Conservation (phyloP, 768 basidiomycete genomes). For the Gautieria morchelliformis region DNA sequence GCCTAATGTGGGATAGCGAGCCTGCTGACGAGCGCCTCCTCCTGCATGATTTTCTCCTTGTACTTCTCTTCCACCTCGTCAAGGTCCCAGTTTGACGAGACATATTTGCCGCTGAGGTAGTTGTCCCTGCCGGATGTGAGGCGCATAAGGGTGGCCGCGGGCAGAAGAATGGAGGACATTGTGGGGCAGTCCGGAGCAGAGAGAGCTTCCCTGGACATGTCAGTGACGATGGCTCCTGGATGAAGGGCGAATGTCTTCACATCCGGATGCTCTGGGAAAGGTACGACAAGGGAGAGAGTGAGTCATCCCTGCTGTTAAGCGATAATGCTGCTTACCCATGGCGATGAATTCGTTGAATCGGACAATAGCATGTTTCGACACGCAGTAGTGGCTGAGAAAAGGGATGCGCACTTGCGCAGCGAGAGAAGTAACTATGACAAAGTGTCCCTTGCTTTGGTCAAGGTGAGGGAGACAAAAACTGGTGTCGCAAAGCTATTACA, state of each 20-base stretch:
- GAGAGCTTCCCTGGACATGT: constrained; percentile 5
- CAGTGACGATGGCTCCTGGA: constrained; percentile 11
- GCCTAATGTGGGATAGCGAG: constrained; percentile 1
- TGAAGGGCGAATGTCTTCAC: constrained; percentile 7
- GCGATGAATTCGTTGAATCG: constrained; percentile 5
- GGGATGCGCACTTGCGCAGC: not conserved
- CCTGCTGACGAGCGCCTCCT: constrained; percentile 2
- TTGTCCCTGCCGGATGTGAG: not conserved
- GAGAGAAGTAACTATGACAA: no score
- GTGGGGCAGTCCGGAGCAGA: constrained; percentile 6
- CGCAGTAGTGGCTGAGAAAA: constrained; percentile 4
- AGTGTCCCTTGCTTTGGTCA: no score
- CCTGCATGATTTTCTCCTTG: not conserved
- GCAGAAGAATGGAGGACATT: constrained; percentile 13
- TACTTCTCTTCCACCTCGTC: not conserved
- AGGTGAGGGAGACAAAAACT: no score
- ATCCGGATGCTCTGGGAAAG: not conserved
- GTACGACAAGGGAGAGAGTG: not conserved
- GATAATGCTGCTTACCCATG: constrained; percentile 1
- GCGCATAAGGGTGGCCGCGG: constrained; percentile 11
- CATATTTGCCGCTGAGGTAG: not conserved
- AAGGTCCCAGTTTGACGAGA: constrained; percentile 3
- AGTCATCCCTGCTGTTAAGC: not conserved
- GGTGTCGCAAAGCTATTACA: no score
- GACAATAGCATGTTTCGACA: constrained; percentile 7